Conservation (phyloP, 2,329 filamentous ascomycete genomes). For the Colletotrichum gigasporum region DNA sequence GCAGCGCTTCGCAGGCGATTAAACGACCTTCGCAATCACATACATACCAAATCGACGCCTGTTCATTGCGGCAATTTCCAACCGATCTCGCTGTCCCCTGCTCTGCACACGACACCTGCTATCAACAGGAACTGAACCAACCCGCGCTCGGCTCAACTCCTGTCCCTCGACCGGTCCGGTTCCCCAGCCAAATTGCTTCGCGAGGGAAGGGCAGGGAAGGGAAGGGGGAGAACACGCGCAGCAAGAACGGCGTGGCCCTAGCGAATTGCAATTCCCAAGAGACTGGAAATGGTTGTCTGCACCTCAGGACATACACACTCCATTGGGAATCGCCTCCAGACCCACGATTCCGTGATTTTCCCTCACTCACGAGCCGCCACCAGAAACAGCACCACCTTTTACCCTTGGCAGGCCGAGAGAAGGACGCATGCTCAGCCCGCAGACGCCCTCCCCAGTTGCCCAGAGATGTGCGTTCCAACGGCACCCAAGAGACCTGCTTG, state of each 20-base stretch:
- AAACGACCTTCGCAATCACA: neutral
- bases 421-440: constrained; percentile 1
- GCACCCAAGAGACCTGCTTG: neutral
- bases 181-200: neutral
- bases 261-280: constrained; percentile 27
- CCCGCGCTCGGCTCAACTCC: neutral
- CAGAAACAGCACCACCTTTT: neutral
- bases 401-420: constrained; percentile 2
- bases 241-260: constrained; percentile 16
- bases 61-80: constrained; percentile 9
- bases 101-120: neutral
- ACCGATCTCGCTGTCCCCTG: neutral
- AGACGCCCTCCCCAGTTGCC: neutral
- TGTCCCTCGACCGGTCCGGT: neutral
- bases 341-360: constrained; percentile 15
- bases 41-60: neutral
- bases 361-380: constrained; percentile 16
- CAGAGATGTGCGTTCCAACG: constrained; percentile 6
- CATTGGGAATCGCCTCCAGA: constrained; percentile 23
- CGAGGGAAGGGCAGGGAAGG: neutral
- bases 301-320: constrained; percentile 21
- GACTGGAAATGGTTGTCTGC: constrained; percentile 32
- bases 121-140: neutral
- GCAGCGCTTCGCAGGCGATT: neutral
- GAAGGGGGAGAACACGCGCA: constrained; percentile 1